Percentiles rank a stretch among this genome's conserved stretches.
Evolutionary conservation across 345 rosid genomes (phyloP).

Genomic region (Nasturtium officinale): DNA sequence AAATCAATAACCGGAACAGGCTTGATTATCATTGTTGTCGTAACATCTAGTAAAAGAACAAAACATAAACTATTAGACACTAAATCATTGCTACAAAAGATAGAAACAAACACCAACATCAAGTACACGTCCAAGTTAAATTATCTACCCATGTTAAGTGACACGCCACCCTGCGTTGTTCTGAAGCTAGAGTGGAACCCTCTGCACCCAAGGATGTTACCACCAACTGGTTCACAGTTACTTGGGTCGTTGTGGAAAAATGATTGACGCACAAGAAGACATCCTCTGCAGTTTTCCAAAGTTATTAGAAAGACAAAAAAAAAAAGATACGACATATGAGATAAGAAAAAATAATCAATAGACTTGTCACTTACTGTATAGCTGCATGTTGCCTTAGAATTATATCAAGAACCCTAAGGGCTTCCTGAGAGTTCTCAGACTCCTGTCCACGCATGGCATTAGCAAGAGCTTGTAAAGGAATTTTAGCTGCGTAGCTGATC

Average conservation of each 20-base stretch:
- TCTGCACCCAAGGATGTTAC: constrained; percentile 79
- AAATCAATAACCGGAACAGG: constrained; percentile 87
- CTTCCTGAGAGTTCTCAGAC: constrained; percentile 80
- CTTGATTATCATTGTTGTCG: constrained; percentile 85
- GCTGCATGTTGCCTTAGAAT: constrained; percentile 89
- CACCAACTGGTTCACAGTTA: constrained; percentile 74
- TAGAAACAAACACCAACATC: not conserved
- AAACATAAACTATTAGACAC: constrained; percentile 14
- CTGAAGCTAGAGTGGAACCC: constrained; percentile 90
- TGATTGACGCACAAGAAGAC: constrained; percentile 79
- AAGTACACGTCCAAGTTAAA: constrained; percentile 7
- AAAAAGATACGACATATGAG: not conserved
- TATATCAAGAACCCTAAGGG: constrained; percentile 79
- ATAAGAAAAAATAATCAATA: not conserved
- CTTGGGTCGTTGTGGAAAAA: constrained; percentile 76
- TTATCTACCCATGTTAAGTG: constrained; percentile 73
- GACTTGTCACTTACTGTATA: constrained; percentile 59
- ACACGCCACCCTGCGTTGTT: constrained; percentile 83
- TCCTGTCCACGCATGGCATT: constrained; percentile 82
- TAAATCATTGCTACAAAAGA: not conserved
- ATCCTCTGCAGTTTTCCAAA: constrained; percentile 36
- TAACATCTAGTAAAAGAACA: constrained; percentile 58
- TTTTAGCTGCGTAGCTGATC: constrained; percentile 75
- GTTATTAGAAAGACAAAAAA: constrained; percentile 4
- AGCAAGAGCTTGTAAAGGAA: constrained; percentile 83